phyloP scores from a whole-genome alignment of 306 rosid genomes.

The Parietaria judaica region DNA sequence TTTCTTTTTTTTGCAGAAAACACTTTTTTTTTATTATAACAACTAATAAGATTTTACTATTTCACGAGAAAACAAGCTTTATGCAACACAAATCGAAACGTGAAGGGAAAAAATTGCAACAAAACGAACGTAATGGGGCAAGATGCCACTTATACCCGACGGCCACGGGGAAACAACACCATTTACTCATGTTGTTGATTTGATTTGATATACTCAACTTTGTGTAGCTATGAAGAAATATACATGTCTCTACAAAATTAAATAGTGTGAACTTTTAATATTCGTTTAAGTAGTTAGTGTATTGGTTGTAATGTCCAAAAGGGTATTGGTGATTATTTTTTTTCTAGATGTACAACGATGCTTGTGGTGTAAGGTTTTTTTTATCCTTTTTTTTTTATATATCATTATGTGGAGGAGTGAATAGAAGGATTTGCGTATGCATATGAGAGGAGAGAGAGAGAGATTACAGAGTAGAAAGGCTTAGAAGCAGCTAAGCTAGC shows the following conservation, averaged over 20 bases:
- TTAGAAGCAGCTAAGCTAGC: conserved; percentile 33
- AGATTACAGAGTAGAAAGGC: conserved; percentile 61
- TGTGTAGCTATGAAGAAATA: conserved; percentile 11
- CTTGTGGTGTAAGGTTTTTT: conserved; percentile 42
- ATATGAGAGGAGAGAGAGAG: no score
- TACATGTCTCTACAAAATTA: neutral
- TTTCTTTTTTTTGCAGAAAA: no score
- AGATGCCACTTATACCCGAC: no score
- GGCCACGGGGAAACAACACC: no score
- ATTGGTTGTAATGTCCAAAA: conserved; percentile 16
- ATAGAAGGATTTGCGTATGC: conserved; percentile 29
- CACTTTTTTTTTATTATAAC: no score
- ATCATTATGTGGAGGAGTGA: conserved; percentile 27
- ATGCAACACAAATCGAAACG: no score
- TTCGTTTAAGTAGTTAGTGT: neutral
- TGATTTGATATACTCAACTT: neutral
- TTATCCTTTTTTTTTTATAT: conserved; percentile 7
- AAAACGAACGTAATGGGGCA: no score
- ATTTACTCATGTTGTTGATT: no score
- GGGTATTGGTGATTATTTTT: conserved; percentile 24
- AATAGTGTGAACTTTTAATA: neutral
- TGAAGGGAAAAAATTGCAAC: no score
- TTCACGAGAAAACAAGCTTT: no score
- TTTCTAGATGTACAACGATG: conserved; percentile 41
- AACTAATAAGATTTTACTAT: no score